phyloP scores from a whole-genome alignment of 164 flowering plant genomes.

The Vitis riparia region DNA sequence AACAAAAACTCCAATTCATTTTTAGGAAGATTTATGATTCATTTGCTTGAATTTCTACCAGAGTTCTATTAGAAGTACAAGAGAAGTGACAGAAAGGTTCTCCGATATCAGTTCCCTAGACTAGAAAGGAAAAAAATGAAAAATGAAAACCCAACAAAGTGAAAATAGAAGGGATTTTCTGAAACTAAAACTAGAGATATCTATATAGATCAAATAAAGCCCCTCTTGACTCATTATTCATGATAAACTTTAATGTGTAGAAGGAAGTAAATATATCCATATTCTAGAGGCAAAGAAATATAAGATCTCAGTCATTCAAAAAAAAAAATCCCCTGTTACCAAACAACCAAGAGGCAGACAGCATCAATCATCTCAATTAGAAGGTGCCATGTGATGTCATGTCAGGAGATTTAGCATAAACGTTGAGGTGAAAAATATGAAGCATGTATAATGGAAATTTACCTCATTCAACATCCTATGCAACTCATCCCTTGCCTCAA shows the following conservation, averaged over 20 bases:
- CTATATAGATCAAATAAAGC: neutral
- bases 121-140: neutral
- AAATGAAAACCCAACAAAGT: neutral
- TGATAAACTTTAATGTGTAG: too few species aligned
- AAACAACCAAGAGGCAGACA: neutral
- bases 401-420: neutral
- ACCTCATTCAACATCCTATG: slow-evolving; percentile 86
- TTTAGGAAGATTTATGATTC: too few species aligned
- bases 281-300: too few species aligned
- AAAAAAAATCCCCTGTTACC: neutral
- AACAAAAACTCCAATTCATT: too few species aligned
- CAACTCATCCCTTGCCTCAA: slow-evolving; percentile 77
- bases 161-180: neutral
- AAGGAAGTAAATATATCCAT: too few species aligned
- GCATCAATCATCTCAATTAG: neutral
- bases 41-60: too few species aligned
- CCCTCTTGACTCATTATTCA: neutral
- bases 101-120: too few species aligned
- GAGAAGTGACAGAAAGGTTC: too few species aligned
- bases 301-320: too few species aligned
- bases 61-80: too few species aligned
- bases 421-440: neutral
- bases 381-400: neutral
- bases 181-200: neutral
- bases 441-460: neutral